phyloP scores from a whole-genome alignment of 495 filamentous ascomycete genomes.

The Penicillium odoratum region DNA sequence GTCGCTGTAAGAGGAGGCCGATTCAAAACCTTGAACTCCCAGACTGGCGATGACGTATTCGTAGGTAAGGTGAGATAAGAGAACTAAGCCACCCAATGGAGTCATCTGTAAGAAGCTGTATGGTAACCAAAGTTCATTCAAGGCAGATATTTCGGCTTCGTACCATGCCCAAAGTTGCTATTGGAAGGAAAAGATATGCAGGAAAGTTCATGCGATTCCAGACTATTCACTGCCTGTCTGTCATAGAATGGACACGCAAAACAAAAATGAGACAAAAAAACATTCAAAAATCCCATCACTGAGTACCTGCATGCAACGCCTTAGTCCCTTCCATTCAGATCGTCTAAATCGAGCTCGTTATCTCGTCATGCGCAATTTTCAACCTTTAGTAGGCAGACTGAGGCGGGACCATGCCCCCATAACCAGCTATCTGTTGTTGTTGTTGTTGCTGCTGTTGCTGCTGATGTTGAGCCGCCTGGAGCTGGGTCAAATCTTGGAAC shows the following conservation, averaged over 20 bases:
- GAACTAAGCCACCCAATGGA: not conserved
- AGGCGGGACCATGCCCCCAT: conserved; percentile 44
- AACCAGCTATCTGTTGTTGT: conserved; percentile 44
- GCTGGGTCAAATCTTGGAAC: conserved; percentile 69
- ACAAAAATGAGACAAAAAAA: conserved; percentile 12
- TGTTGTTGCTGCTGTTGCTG: conserved; percentile 46
- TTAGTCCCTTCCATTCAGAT: conserved; percentile 32
- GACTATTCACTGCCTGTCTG: conserved; percentile 6
- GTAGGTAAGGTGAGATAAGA: not conserved
- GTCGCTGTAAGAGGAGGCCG: not conserved
- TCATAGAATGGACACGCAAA: conserved; percentile 7
- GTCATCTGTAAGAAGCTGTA: not conserved
- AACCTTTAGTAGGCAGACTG: conserved; percentile 38
- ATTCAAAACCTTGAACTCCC: not conserved
- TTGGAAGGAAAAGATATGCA: not conserved
- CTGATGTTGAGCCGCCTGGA: conserved; percentile 53
- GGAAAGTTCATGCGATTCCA: conserved; percentile 6
- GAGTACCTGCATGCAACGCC: conserved; percentile 35
- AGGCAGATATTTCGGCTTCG: not conserved
- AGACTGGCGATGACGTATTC: not conserved
- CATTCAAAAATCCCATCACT: conserved; percentile 19
- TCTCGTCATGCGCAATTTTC: conserved; percentile 31
- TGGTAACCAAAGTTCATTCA: not conserved
- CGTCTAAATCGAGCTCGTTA: conserved; percentile 31
- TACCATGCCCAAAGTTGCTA: not conserved